Evolutionary conservation across 1,284 basidiomycete genomes (phyloP).

Genomic region (Neolentinus lepideus): DNA sequence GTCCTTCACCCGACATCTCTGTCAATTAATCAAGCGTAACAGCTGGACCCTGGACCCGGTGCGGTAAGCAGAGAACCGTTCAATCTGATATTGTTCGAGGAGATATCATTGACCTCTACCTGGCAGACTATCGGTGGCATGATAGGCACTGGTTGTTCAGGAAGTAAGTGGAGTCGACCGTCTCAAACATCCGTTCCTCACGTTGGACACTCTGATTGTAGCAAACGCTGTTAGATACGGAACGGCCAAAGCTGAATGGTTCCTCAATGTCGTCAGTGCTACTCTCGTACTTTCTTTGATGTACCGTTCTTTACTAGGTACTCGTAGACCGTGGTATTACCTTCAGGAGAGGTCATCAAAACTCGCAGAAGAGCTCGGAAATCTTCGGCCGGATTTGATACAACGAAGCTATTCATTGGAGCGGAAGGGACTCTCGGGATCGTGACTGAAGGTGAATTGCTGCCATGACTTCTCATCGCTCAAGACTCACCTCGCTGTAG

Average conservation of each 20-base stretch:
- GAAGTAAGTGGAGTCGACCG: conserved; percentile 42
- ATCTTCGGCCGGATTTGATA: conserved; percentile 87
- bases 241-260: conserved; percentile 70
- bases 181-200: neutral
- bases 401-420: conserved; percentile 94
- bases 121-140: conserved; percentile 79
- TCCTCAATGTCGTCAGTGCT: conserved; percentile 51
- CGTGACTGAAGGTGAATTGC: conserved; percentile 62
- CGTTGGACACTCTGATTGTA: conserved; percentile 14
- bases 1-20: neutral
- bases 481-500: conserved; percentile 33
- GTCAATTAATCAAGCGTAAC: neutral
- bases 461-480: conserved; percentile 4
- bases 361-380: conserved; percentile 83
- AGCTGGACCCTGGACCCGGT: conserved; percentile 73
- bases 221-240: conserved; percentile 83
- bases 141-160: conserved; percentile 80
- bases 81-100: neutral
- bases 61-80: conserved; percentile 28
- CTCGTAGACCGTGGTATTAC: conserved; percentile 77
- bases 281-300: neutral
- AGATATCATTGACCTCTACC: neutral
- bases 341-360: conserved; percentile 92
- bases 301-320: neutral
- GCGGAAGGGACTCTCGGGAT: conserved; percentile 94